phyloP scores from a whole-genome alignment of 1,284 basidiomycete genomes.

The Uromyces viciae-fabae region DNA sequence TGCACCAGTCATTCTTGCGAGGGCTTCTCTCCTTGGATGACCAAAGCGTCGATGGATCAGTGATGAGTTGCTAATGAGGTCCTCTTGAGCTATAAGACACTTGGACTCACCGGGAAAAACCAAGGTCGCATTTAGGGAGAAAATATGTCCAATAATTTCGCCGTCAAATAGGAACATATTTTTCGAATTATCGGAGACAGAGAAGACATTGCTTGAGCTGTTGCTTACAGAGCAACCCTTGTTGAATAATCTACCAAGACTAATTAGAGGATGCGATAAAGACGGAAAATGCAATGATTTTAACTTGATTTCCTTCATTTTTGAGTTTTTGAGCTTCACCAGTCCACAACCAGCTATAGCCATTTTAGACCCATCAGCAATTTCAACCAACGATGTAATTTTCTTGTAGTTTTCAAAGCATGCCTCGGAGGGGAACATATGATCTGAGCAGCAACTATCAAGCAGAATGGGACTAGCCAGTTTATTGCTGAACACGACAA shows the following conservation, averaged over 20 bases:
- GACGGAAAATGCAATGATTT: background rate
- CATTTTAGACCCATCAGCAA: background rate
- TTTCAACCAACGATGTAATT: background rate
- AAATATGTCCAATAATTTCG: background rate
- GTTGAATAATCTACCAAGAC: constrained; percentile 7
- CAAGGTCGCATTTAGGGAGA: background rate
- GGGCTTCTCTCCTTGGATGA: background rate
- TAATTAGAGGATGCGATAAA: background rate
- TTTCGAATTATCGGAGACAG: too few relatives aligned
- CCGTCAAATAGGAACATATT: background rate
- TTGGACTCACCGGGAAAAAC: background rate
- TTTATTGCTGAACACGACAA: too few relatives aligned
- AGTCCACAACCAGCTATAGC: background rate
- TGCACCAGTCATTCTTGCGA: background rate
- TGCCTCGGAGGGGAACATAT: background rate
- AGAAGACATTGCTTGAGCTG: too few relatives aligned
- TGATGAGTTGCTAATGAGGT: background rate
- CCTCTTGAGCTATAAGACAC: background rate
- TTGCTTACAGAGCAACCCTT: background rate
- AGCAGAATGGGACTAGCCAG: too few relatives aligned
- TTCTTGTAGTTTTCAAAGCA: background rate
- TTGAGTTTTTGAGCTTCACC: background rate
- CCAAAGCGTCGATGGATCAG: background rate
- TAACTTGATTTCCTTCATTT: background rate
- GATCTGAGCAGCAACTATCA: constrained; percentile 27